Evolutionary conservation across 1,139 yeast species (phyloP).

Genomic region (Scheffersomyces insectosa): DNA sequence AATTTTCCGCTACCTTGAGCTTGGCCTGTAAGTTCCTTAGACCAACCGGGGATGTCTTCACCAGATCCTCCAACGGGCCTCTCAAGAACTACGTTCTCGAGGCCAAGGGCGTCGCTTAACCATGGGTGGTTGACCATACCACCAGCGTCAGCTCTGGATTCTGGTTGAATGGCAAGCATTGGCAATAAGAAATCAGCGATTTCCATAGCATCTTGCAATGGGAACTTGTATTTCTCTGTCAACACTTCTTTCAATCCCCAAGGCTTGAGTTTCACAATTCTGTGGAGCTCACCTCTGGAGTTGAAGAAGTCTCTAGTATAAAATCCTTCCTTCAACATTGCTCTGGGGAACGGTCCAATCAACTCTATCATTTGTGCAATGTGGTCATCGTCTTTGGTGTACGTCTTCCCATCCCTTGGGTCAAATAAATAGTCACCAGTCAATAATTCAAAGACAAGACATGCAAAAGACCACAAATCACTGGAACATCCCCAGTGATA

Average conservation of each 20-base stretch:
- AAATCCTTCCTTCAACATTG: slow-evolving; percentile 44
- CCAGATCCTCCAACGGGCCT: slow-evolving; percentile 61
- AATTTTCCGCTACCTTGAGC: neutral
- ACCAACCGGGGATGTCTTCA: slow-evolving; percentile 79
- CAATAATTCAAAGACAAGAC: slow-evolving; percentile 45
- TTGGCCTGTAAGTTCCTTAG: slow-evolving; percentile 25
- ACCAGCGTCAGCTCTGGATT: slow-evolving; percentile 54
- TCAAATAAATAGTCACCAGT: slow-evolving; percentile 53
- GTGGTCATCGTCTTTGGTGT: slow-evolving; percentile 51
- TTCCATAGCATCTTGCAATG: slow-evolving; percentile 30
- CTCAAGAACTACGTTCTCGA: slow-evolving; percentile 26
- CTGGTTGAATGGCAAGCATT: slow-evolving; percentile 72
- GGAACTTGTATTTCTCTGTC: slow-evolving; percentile 44
- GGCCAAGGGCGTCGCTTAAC: slow-evolving; percentile 33
- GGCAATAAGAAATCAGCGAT: slow-evolving; percentile 60
- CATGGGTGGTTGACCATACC: slow-evolving; percentile 45
- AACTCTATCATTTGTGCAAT: slow-evolving; percentile 51
- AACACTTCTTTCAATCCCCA: slow-evolving; percentile 52
- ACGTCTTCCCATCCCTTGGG: slow-evolving; percentile 48
- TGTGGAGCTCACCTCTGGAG: slow-evolving; percentile 24
- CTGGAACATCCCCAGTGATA: slow-evolving; percentile 54
- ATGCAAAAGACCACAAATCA: slow-evolving; percentile 52
- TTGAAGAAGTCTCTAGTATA: slow-evolving; percentile 48
- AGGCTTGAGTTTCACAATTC: slow-evolving; percentile 43
- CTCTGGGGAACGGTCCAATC: slow-evolving; percentile 44